Base-by-base conservation (phyloP, 208 protist genomes). In the Leishmania tropica region DNA sequence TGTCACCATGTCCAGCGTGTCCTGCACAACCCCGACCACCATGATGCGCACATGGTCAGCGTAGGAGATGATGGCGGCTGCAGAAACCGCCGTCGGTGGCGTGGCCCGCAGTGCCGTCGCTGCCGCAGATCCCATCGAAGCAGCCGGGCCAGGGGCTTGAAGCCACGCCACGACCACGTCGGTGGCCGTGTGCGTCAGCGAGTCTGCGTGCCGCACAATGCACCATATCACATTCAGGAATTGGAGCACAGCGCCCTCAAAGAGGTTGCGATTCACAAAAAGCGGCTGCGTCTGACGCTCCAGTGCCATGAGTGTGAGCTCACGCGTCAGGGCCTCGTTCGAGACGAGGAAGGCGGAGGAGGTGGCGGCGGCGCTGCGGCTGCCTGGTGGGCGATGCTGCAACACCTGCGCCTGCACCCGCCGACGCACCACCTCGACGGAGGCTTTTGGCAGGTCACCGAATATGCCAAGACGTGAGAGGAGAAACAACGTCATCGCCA, bases 211-310 rank as follows among this genome's bases (percentile, higher is more conserved):
- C 3, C 84, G 85, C 40, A 89, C 58, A 13, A 94, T 24, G 40
- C 83, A 82, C 70, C 79, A 84, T 13, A 78, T 58, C 31, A 96
- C 94, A 79, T 97, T 97, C 24, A 95, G 64, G 64, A 89, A 92
- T 84, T 96, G 92, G 68, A 95, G 86, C 53, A 92, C 75, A 28
- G 91, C 88, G 6, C 80, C 84, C 54, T 96, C 94, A 21, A 95
- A 78, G 21, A 90, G 51, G 77, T 95, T 94, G 7, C 68, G 58
- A 72, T 94, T 94, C 28, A 95, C 90, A 17, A 51, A 42, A 6
- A 72, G 83, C n/a, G 80, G 76, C 68, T 86, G 78, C 60, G 90
- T 92, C 83, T 94, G 90, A 8, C 89, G 90, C 13, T 75, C 53
- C 54, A 83, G 35, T 47, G 74, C 76, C 42, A 82, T 68, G 17